These are phyloP conservation scores for Trametes versicolor DNA, from an alignment of 1,284 basidiomycete species.

Conservation along the genomic window DNA sequence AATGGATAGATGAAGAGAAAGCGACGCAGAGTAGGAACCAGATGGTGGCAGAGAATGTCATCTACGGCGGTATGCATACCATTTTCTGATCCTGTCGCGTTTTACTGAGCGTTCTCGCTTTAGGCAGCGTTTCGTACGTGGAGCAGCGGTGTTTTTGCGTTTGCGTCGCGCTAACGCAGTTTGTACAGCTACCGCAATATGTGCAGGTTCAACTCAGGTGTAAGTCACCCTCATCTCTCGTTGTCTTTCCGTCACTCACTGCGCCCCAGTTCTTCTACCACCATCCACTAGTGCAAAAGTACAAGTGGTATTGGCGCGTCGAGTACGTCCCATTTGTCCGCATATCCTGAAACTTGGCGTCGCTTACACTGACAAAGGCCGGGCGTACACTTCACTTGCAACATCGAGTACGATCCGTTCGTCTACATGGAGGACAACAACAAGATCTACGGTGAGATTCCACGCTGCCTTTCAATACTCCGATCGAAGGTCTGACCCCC, in stretches of 20 bases:
- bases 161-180: not conserved
- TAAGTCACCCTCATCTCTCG: conserved; percentile 41
- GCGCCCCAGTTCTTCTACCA: conserved; percentile 60
- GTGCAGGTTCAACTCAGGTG: conserved; percentile 73
- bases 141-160: not conserved
- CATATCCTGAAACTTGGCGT: conserved; percentile 55
- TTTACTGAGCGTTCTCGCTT: not conserved
- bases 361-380: conserved; percentile 51
- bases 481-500: not conserved
- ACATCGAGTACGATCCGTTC: conserved; percentile 80
- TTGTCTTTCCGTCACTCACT: not conserved
- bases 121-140: conserved; percentile 15
- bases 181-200: conserved; percentile 52
- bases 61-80: conserved; percentile 75
- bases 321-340: conserved; percentile 40
- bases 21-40: conserved; percentile 74
- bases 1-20: conserved; percentile 83
- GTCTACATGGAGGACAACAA: conserved; percentile 78
- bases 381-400: conserved; percentile 78
- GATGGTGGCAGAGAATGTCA: conserved; percentile 82
- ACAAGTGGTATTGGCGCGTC: conserved; percentile 45
- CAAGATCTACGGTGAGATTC: conserved; percentile 66
- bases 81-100: not conserved
- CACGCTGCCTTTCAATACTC: not conserved
- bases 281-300: conserved; percentile 58